Base-by-base conservation (phyloP, 331 rosid genomes). In the Cydonia oblonga region DNA sequence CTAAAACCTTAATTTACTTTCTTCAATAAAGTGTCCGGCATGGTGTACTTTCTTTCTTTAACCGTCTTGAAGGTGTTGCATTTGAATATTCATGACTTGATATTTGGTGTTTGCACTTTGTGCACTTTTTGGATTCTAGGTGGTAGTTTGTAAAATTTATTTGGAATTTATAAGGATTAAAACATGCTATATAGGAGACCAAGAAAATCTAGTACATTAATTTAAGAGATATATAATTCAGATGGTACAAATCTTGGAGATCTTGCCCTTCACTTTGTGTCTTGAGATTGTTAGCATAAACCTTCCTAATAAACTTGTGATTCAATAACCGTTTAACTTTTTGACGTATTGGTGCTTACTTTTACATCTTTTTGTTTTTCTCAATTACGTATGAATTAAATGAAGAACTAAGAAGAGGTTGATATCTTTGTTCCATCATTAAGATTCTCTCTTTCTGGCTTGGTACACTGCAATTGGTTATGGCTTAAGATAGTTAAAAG, bases 21-120 rank as follows among this genome's bases (percentile, higher is more conserved):
- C 29, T 68, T 42, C 14, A 65, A 67, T 68, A 66, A 49, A 65
- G 22, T 79, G 51, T 79, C 30, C 30, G 35, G 11, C 24, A 68
- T 38, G 51, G 76, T 75, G 40, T 76, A 28, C 44, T 9, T 76
- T 12, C n/a, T 13, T 40, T 40, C n/a, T n/a, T n/a, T 40, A 23
- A 24, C 30, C 4, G 11, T 58, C 64, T 58, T 58, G 30, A 62
- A 62, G 23, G 66, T 18, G 66, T 18, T 29, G 15, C 24, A 28
- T 62, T 62, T 62, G 24, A 62, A 62, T 30, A 29, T 28, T 16
- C 24, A 15, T 62, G 67, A 16, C 67, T 29, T 18, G 44, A 38
- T 62, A 9, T 3, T 15, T 62, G 40, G 28, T 58, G 16, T 51
- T 68, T 16, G 63, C 62, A 40, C 29, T 23, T 54, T 18, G n/a